phyloP scores from a whole-genome alignment of 768 basidiomycete species.

The Sarcodon aspratus region DNA sequence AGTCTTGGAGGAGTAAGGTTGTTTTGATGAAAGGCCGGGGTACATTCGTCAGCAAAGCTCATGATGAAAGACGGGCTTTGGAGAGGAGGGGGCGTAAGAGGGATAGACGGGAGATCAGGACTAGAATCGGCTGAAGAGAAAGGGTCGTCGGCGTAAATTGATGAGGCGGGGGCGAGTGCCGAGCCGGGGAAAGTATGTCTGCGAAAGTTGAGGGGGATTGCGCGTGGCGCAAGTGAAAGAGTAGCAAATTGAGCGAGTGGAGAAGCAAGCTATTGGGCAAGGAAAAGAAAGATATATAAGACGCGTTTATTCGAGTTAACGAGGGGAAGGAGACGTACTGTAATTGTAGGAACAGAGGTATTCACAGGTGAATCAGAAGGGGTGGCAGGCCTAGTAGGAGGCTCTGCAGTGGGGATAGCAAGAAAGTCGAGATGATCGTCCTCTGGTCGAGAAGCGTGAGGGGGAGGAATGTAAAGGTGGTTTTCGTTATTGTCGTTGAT shows the following conservation, averaged over 20 bases:
- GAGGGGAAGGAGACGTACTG: not conserved
- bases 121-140: slow-evolving; percentile 23
- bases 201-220: slow-evolving; percentile 20
- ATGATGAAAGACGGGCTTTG: no score
- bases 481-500: no score
- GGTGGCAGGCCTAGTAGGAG: not conserved
- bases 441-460: not conserved
- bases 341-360: not conserved
- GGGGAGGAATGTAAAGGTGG: no score
- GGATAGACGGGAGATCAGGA: not conserved
- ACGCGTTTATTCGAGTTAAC: not conserved
- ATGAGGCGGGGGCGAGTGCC: slow-evolving; percentile 5
- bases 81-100: not conserved
- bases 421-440: not conserved
- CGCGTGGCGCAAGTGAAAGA: slow-evolving; percentile 44
- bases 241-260: slow-evolving; percentile 34
- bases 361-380: not conserved
- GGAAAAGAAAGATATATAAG: not conserved
- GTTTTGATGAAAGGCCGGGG: no score
- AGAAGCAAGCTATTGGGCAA: slow-evolving; percentile 21
- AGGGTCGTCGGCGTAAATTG: slow-evolving; percentile 8
- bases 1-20: no score
- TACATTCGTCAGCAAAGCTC: no score
- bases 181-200: slow-evolving; percentile 3
- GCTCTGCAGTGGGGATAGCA: not conserved